Evolutionary conservation across 805 yeast species (phyloP).

Genomic region (Candida pseudofarinosa): DNA sequence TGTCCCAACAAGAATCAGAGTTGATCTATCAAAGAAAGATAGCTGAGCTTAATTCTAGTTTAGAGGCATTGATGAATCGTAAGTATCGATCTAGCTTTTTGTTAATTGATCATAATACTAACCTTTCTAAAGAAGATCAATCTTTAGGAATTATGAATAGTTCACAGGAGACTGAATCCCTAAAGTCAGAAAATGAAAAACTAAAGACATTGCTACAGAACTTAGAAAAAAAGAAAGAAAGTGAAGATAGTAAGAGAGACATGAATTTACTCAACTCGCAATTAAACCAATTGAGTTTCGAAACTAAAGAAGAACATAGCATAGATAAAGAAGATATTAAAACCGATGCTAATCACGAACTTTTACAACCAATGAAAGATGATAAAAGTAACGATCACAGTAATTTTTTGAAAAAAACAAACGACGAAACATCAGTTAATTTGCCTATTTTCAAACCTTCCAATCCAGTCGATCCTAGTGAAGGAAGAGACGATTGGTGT

Average conservation of each 20-base stretch:
- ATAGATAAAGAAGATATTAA: not conserved
- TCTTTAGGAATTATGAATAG: not conserved
- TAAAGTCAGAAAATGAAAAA: not conserved
- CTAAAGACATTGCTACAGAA: not conserved
- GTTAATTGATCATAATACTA: not conserved
- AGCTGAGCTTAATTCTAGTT: slow-evolving; percentile 23
- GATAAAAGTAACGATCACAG: no score
- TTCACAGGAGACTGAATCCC: not conserved
- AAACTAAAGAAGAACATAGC: not conserved
- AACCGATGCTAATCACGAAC: no score
- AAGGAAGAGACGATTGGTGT: slow-evolving; percentile 82
- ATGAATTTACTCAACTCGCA: not conserved
- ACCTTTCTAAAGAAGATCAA: not conserved
- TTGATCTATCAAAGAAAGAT: slow-evolving; percentile 44
- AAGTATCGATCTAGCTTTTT: not conserved
- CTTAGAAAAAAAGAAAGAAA: not conserved
- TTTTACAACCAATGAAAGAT: no score
- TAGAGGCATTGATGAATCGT: slow-evolving; percentile 2
- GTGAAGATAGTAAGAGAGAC: not conserved
- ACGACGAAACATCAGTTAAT: not conserved
- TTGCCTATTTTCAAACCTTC: slow-evolving; percentile 51
- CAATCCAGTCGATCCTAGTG: slow-evolving; percentile 55
- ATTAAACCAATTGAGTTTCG: not conserved
- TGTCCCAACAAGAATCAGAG: slow-evolving; percentile 54
- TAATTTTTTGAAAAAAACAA: not conserved